Base-by-base conservation (phyloP, 495 filamentous ascomycete species). In the Venustampulla echinocandica region DNA sequence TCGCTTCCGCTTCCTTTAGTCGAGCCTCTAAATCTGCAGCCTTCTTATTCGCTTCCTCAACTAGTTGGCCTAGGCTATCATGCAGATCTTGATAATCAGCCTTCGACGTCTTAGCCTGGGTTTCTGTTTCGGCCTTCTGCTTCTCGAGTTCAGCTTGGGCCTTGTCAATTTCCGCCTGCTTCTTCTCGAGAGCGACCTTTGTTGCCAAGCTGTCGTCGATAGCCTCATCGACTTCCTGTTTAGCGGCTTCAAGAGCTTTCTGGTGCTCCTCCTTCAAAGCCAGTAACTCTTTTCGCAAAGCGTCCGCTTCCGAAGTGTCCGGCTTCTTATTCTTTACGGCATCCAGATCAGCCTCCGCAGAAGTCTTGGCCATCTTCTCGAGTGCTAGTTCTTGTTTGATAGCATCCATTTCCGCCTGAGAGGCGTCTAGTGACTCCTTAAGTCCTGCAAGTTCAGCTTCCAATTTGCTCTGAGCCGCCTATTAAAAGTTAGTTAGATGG, bases 31-130 rank as follows among this genome's bases (percentile, higher is more conserved):
- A n/a, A 38, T 57, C 54, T 11, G 55, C 34, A 33, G 46, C 49
- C 39, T 56, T 56, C 44, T 59, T 61, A 41, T 54, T 66, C 46
- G 70, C 62, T 44, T 69, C 70, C 57, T 75, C 71, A 51, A 73
- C 69, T 4, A 70, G 34, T 27, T 55, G 43, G 2, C 64, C 68
- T 49, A 75, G 62, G 43, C 71, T 73, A 7, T 70, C 71, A 49
- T 76, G 73, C 62, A 71, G 68, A 15, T 68, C 71, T 52, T 73
- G 69, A 58, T 74, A 76, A 53, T 78, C 74, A 19, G 69, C 63
- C 58, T 69, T 60, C 17, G 68, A 63, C 17, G 65, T 72, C 46
- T 73, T 61, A 47, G 58, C 54, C 30, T 57, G 52, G 19, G 41
- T 41, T 11, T 61, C 57, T 4, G 68, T 36, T 45, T 73, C 64